phyloP scores from a whole-genome alignment of 768 basidiomycete genomes.

The Xerocomus brunneocitrinus region DNA sequence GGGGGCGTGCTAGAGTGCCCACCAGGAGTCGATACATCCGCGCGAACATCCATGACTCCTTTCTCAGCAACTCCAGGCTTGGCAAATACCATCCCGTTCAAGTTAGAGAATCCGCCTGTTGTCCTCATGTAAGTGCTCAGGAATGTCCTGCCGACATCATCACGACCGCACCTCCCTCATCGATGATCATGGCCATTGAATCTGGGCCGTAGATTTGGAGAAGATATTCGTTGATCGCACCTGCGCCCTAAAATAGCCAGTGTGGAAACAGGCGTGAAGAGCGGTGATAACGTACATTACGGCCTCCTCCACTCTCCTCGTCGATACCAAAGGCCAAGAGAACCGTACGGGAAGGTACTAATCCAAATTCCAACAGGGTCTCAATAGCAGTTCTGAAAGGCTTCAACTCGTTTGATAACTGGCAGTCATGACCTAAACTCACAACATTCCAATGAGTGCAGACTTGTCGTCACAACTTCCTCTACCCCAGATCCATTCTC shows the following conservation, averaged over 20 bases:
- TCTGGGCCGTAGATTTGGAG: constrained; percentile 42
- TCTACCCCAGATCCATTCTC: constrained; percentile 45
- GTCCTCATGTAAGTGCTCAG: neutral
- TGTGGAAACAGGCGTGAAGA: neutral
- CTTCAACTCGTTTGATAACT: neutral
- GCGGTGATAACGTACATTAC: constrained; percentile 28
- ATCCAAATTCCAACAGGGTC: constrained; percentile 24
- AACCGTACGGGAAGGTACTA: constrained; percentile 27
- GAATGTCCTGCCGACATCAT: neutral
- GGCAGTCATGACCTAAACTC: constrained; percentile 2
- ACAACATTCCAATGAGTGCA: constrained; percentile 35
- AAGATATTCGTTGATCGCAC: constrained; percentile 35
- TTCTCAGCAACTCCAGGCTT: constrained; percentile 35
- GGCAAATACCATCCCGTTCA: constrained; percentile 31
- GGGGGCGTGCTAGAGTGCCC: constrained; percentile 55
- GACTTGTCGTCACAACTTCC: constrained; percentile 45
- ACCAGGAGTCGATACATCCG: constrained; percentile 44
- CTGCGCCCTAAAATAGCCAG: constrained; percentile 36
- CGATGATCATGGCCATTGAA: constrained; percentile 49
- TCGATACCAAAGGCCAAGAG: constrained; percentile 40
- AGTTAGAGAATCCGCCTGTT: constrained; percentile 27
- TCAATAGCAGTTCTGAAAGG: constrained; percentile 21
- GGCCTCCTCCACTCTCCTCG: constrained; percentile 38
- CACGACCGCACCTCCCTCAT: constrained; percentile 46
- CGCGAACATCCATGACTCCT: constrained; percentile 39